Evolutionary conservation across 805 yeast genomes (phyloP).

Genomic region (Ogataea pilisensis): DNA sequence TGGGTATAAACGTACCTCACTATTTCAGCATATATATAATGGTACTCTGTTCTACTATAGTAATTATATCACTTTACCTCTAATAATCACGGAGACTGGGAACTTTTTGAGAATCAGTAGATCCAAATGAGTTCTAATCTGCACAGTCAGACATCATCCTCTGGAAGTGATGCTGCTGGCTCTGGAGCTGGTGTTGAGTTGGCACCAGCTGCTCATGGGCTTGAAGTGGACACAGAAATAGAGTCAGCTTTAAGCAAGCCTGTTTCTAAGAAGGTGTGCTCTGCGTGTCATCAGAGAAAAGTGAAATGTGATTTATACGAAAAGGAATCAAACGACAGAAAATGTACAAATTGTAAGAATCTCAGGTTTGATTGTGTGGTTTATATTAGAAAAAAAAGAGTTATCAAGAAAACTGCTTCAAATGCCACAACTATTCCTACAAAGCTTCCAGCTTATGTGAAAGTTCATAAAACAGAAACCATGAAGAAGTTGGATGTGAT

Average conservation of each 20-base stretch:
- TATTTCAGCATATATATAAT: too few relatives aligned
- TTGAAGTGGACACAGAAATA: too few relatives aligned
- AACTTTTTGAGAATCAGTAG: too few relatives aligned
- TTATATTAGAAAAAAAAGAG: conserved; percentile 52
- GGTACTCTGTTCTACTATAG: too few relatives aligned
- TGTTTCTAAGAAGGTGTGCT: conserved; percentile 63
- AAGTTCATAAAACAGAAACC: conserved; percentile 2
- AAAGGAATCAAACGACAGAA: conserved; percentile 34
- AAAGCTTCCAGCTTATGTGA: conserved; percentile 17
- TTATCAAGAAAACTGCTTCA: conserved; percentile 22
- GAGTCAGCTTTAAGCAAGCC: too few relatives aligned
- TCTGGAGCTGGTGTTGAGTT: too few relatives aligned
- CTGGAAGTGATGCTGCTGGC: neutral
- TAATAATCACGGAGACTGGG: too few relatives aligned
- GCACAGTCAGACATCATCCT: neutral
- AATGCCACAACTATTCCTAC: conserved; percentile 11
- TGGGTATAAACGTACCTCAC: too few relatives aligned
- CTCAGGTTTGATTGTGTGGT: conserved; percentile 66
- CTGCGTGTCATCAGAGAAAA: conserved; percentile 65
- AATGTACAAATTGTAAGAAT: conserved; percentile 32
- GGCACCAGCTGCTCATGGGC: too few relatives aligned
- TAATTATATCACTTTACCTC: too few relatives aligned
- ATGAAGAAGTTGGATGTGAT: conserved; percentile 8
- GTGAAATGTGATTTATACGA: conserved; percentile 62
- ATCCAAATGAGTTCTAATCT: neutral